These are phyloP conservation scores for Ophiocordyceps robertsii DNA, from an alignment of 2,329 filamentous ascomycete genomes.

Conservation along the genomic window DNA sequence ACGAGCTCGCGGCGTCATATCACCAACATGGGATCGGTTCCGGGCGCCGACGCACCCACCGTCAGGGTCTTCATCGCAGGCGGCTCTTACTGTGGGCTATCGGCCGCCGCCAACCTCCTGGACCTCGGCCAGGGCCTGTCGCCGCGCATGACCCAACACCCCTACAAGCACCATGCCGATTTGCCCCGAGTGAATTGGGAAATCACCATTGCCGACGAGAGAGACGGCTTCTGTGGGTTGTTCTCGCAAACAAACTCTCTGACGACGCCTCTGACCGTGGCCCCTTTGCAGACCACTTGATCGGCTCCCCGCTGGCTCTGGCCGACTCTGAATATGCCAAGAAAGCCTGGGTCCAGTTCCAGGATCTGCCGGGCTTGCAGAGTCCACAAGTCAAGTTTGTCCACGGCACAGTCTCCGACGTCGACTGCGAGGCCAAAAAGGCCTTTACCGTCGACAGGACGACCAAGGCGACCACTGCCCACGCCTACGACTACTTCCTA, in stretches of 20 bases:
- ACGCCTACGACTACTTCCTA: constrained; percentile 63
- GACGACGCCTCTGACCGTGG: constrained; percentile 2
- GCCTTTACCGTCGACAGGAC: constrained; percentile 39
- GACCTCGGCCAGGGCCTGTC: constrained; percentile 46
- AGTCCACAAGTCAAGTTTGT: constrained; percentile 47
- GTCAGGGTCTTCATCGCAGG: constrained; percentile 54
- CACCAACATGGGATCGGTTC: constrained; percentile 16
- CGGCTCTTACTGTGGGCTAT: constrained; percentile 59
- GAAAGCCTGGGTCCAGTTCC: constrained; percentile 58
- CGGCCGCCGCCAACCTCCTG: constrained; percentile 51
- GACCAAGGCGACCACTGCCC: constrained; percentile 25
- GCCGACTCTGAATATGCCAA: constrained; percentile 48
- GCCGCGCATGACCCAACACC: constrained; percentile 28
- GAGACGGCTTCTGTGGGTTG: constrained; percentile 68
- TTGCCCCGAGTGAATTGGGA: constrained; percentile 42
- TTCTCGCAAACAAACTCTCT: neutral
- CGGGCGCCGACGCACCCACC: constrained; percentile 14
- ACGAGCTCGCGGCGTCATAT: neutral
- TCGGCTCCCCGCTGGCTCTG: constrained; percentile 62
- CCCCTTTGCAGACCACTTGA: constrained; percentile 49
- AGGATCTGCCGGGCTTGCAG: constrained; percentile 53
- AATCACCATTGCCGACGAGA: constrained; percentile 63
- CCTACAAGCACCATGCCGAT: constrained; percentile 25
- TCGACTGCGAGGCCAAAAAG: constrained; percentile 47
- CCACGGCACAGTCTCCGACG: constrained; percentile 47